Evolutionary conservation across 257 asterid genomes (phyloP), one percentile per base, ranked within the genome.

Genomic region (Solanum appendiculatum): DNA sequence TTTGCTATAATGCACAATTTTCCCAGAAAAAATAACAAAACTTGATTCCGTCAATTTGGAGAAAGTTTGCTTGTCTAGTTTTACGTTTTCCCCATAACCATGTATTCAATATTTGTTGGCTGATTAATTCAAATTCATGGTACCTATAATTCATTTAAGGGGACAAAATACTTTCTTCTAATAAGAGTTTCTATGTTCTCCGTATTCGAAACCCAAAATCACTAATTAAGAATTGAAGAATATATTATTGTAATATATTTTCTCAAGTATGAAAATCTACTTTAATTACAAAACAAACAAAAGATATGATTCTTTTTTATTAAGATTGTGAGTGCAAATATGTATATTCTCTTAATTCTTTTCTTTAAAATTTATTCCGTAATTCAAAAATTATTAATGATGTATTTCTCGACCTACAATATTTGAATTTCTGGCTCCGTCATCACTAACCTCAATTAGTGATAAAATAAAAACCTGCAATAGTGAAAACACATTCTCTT

Each of bases 391-490:
- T 48, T 2, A 2, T 15, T 48, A 15, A 0, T 54, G 6, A 18
- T 18, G 0, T 54, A 18, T 54, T 54, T 51, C 4, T 18, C 60
- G 0, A 51, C 1, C 1, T 18, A 51, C 0, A 1, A 6, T 51
- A 51, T 18, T 51, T n/a, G 0, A 60, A 9, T 23, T 64, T 25
- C 0, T 64, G 4, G 7, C 20, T 64, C 9, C 2, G 5, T 25
- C 9, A 25, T 12, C 20, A 25, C 4, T 25, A 10, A 25, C 8
- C 25, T 25, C 37, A 27, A 23, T 27, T 12, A 66, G 20, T 5
- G 37, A 66, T 66, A 21, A 3, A 40, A 36, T 16, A 51, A 48
- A 15, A 16, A 51, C 58, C 58, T 2, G 23, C 23, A 51, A 16
- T 5, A 51, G 58, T 51, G 58, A 51, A 51, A 12, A 40, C 60